Conservation (phyloP, 345 rosid species). For the Syzygium grande region DNA sequence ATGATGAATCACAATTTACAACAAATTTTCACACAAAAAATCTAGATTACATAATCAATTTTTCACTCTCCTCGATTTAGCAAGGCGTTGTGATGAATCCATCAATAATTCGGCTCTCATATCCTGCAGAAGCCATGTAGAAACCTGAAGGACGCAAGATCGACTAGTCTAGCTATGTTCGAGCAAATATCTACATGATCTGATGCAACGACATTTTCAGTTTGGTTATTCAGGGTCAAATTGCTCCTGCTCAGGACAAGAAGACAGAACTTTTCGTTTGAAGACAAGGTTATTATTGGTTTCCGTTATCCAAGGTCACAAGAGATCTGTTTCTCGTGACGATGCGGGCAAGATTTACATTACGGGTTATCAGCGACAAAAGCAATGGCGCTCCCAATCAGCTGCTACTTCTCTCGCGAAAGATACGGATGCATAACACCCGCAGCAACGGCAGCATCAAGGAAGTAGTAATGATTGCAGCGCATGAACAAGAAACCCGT, state of each 20-base stretch:
- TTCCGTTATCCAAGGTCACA: not conserved
- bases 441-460: not conserved
- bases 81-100: not conserved
- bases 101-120: not conserved
- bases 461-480: not conserved
- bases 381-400: not conserved
- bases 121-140: not conserved
- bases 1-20: not conserved
- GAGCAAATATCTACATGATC: not conserved
- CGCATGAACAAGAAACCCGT: not conserved
- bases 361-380: not conserved
- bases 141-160: not conserved
- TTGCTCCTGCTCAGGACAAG: not conserved
- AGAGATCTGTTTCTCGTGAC: not conserved
- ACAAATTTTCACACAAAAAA: not conserved
- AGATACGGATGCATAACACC: too few species aligned
- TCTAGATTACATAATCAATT: not conserved
- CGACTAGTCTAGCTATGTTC: not conserved
- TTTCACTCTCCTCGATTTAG: not conserved
- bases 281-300: not conserved
- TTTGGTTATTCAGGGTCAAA: not conserved
- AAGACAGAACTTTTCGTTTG: not conserved
- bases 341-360: not conserved
- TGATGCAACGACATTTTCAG: not conserved
- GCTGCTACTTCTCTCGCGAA: too few species aligned